Conservation (phyloP, 768 basidiomycete species). For the Sistotremastrum niveocremeum region DNA sequence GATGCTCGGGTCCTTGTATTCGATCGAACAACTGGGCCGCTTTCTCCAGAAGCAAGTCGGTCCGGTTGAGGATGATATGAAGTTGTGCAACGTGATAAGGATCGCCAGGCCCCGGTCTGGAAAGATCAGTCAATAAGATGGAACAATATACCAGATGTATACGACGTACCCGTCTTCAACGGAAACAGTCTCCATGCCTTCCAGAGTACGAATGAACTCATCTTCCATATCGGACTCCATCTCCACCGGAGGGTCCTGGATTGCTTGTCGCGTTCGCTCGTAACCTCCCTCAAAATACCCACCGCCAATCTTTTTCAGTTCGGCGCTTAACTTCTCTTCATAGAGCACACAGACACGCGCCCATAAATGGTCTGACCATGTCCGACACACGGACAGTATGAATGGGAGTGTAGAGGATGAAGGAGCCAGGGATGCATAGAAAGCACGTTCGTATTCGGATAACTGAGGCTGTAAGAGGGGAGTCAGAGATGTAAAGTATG, state of each 20-base stretch:
- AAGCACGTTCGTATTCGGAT: slow-evolving; percentile 60
- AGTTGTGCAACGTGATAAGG: slow-evolving; percentile 76
- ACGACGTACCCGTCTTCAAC: slow-evolving; percentile 49
- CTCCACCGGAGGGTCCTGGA: slow-evolving; percentile 19
- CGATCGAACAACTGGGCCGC: slow-evolving; percentile 13
- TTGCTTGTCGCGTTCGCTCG: slow-evolving; percentile 7
- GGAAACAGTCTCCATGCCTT: slow-evolving; percentile 39
- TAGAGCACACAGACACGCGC: slow-evolving; percentile 70
- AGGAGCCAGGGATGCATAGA: slow-evolving; percentile 79
- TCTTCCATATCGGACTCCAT: slow-evolving; percentile 6
- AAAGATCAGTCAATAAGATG: background rate
- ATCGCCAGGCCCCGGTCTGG: slow-evolving; percentile 49
- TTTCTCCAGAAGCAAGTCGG: slow-evolving; percentile 50
- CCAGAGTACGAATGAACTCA: slow-evolving; percentile 41
- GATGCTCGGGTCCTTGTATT: too few species aligned
- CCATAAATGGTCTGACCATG: slow-evolving; percentile 97
- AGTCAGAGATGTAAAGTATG: background rate
- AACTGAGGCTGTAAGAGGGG: slow-evolving; percentile 32
- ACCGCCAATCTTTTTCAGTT: slow-evolving; percentile 48
- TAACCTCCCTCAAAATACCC: slow-evolving; percentile 53
- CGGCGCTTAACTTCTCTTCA: slow-evolving; percentile 64
- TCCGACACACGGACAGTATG: slow-evolving; percentile 62
- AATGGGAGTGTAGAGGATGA: slow-evolving; percentile 49
- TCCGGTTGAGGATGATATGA: slow-evolving; percentile 61
- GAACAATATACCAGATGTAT: background rate